Conservation (phyloP, 345 rosid genomes). For the Odontarrhena argentea region DNA sequence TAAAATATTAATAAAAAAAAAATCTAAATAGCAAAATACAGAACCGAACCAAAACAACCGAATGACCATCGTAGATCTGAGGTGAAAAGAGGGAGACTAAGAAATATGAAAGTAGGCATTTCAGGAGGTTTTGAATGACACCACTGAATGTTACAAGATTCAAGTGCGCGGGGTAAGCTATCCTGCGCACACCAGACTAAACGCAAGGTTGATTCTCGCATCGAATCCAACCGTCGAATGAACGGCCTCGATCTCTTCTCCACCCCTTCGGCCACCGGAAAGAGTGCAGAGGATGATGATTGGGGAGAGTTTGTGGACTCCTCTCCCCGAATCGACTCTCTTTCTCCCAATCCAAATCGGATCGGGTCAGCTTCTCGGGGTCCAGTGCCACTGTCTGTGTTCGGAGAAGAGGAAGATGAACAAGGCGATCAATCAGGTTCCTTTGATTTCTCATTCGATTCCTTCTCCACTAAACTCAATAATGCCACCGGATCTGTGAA, state of each 20-base stretch:
- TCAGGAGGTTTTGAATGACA: constrained; percentile 5
- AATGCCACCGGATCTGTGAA: constrained; percentile 37
- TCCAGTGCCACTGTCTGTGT: constrained; percentile 83
- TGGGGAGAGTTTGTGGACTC: constrained; percentile 81
- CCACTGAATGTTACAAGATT: constrained; percentile 13
- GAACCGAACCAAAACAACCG: too few relatives aligned
- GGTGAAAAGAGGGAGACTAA: too few relatives aligned
- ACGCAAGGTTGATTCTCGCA: constrained; percentile 55
- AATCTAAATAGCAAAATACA: too few relatives aligned
- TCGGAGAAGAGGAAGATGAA: constrained; percentile 64
- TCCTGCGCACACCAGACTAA: constrained; percentile 44
- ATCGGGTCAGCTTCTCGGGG: constrained; percentile 50
- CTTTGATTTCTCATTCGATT: constrained; percentile 36
- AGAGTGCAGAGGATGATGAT: constrained; percentile 54
- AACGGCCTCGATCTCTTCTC: constrained; percentile 48
- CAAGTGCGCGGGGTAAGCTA: constrained; percentile 41
- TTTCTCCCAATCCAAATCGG: constrained; percentile 25
- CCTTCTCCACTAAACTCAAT: constrained; percentile 36
- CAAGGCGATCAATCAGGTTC: constrained; percentile 39
- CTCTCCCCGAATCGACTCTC: background rate
- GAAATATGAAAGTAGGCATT: background rate
- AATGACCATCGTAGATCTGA: too few relatives aligned
- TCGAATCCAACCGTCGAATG: constrained; percentile 31
- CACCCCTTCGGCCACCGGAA: constrained; percentile 27
- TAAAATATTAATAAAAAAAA: too few relatives aligned